These are phyloP conservation scores for Cutaneotrichosporon sp. DNA, from an alignment of 1,284 basidiomycete genomes.

Conservation along the genomic window DNA sequence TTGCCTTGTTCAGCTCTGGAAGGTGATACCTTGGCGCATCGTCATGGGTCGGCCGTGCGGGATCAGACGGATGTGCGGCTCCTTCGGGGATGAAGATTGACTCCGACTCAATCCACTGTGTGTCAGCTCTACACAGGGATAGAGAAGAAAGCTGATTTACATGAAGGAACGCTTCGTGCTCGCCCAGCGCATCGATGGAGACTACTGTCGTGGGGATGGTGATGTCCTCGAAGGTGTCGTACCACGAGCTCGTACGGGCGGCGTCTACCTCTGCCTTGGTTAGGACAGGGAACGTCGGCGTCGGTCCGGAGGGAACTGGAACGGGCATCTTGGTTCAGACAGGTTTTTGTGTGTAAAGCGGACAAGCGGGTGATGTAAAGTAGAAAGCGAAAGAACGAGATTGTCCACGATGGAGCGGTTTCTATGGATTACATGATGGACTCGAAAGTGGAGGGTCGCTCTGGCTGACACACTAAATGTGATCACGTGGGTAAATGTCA, in stretches of 20 bases:
- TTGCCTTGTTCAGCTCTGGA: slow-evolving; percentile 69
- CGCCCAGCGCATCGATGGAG: slow-evolving; percentile 70
- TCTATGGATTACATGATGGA: background rate
- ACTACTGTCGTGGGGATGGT: slow-evolving; percentile 77
- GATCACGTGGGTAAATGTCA: slow-evolving; percentile 1
- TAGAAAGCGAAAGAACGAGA: background rate
- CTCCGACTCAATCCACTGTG: slow-evolving; percentile 29
- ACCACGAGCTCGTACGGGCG: slow-evolving; percentile 86
- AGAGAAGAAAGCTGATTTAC: slow-evolving; percentile 54
- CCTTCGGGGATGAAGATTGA: slow-evolving; percentile 55
- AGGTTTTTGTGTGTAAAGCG: too few species aligned
- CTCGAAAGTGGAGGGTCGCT: slow-evolving; percentile 14
- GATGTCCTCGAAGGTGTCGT: slow-evolving; percentile 63
- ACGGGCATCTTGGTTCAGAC: slow-evolving; percentile 12
- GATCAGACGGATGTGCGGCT: background rate
- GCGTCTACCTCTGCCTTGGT: slow-evolving; percentile 48
- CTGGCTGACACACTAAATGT: too few species aligned
- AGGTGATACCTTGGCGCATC: slow-evolving; percentile 50
- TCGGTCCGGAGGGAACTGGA: background rate
- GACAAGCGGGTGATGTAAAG: too few species aligned
- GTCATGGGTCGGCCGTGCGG: background rate
- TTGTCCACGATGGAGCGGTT: background rate
- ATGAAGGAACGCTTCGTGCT: slow-evolving; percentile 76
- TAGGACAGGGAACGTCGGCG: slow-evolving; percentile 10
- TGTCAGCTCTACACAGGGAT: background rate